Conservation (phyloP, 306 rosid species). For the Rubus parviflorus region DNA sequence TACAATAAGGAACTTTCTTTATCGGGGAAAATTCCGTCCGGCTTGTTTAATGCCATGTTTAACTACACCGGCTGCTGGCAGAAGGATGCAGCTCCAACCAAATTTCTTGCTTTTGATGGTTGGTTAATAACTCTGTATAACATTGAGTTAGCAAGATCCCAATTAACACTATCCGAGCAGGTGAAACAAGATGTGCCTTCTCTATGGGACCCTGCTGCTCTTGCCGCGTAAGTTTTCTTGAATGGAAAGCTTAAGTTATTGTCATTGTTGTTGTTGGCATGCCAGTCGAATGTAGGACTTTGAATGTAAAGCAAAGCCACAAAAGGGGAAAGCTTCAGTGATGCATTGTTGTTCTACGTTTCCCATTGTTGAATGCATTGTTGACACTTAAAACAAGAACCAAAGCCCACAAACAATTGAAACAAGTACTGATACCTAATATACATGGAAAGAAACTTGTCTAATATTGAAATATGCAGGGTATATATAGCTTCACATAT, state of each 20-base stretch:
- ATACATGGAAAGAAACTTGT: background rate
- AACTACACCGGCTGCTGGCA: conserved; percentile 69
- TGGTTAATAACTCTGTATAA: conserved; percentile 70
- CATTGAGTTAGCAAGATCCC: conserved; percentile 61
- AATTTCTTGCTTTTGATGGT: conserved; percentile 72
- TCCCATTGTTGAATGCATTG: background rate
- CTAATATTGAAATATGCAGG: background rate
- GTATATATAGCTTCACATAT: background rate
- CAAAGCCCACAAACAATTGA: background rate
- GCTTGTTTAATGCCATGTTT: conserved; percentile 69
- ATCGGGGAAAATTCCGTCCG: conserved; percentile 83
- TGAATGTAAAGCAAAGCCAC: background rate
- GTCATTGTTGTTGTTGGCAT: background rate
- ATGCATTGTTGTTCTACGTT: background rate
- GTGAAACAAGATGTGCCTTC: conserved; percentile 70
- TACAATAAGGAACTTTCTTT: conserved; percentile 60
- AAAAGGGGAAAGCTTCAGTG: background rate
- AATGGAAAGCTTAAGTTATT: background rate
- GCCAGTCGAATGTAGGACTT: background rate
- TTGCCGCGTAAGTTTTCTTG: conserved; percentile 63
- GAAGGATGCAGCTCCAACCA: conserved; percentile 67
- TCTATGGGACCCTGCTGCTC: conserved; percentile 82
- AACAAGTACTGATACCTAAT: background rate
- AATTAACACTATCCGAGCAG: conserved; percentile 51
- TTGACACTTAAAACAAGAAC: background rate